Base-by-base conservation (phyloP, 352 stramenopile species). In the Pythium periplocum region DNA sequence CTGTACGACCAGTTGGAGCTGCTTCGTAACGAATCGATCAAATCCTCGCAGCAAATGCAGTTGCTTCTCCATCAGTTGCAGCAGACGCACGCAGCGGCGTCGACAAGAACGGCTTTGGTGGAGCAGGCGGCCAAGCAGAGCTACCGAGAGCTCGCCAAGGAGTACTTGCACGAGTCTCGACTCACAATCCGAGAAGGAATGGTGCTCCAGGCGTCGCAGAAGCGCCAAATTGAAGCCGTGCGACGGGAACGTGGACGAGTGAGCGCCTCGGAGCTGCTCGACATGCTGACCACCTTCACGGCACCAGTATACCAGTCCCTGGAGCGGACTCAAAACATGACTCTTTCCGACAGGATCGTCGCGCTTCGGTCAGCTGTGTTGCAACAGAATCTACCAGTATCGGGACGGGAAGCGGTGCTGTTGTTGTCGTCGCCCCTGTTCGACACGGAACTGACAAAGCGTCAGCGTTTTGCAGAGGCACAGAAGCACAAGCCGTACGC, bases 101-200 rank as follows among this genome's bases (percentile, higher is more conserved):
- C 55, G 5, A 53, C 43, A 30, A 51, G 61, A 12, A 64, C 61
- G 9, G 52, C 7, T 2, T 52, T 69, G 10, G 61, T 69, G 46
- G 51, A 69, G 33, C 59, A 64, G 35, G 62, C 62, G 2, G 62
- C 62, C 0, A 51, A 52, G 42, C 55, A 69, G 37, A 61, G 61
- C 48, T 69, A 64, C 48, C 55, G 61, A 9, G 61, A 64, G 34
- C 55, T 61, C 31, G 61, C 61, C n/a, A 50, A 43, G 36, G 55
- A 64, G 6, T 46, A 49, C 2, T 41, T 69, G 2, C 41, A 39
- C n/a, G 42, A 63, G 38, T 51, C 61, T 12, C 51, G 51, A 6
- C 61, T 64, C 51, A 50, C 47, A 12, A 61, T 69, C n/a, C 63
- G 64, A 45, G 61, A 69, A 50, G 61, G 47, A 2, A 69, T 69